Conservation (phyloP, 2,329 filamentous ascomycete species). For the Lomentospora prolificans region DNA sequence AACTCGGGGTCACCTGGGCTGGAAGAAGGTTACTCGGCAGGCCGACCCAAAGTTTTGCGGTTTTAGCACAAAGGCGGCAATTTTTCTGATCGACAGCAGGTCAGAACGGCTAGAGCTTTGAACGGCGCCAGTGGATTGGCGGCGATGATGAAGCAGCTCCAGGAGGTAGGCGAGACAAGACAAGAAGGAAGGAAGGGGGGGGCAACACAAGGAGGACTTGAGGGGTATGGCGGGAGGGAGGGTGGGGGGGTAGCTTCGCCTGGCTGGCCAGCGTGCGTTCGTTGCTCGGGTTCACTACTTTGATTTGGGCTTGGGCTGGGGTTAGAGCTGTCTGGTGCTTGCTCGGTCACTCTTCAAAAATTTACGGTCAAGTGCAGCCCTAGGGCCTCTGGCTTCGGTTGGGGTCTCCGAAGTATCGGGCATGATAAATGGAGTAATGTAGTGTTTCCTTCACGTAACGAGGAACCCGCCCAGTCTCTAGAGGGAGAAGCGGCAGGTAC, state of each 20-base stretch:
- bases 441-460: background rate
- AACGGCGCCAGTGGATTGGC: background rate
- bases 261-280: background rate
- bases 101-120: background rate
- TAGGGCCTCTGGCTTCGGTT: background rate
- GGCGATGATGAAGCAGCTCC: slow-evolving; percentile 4
- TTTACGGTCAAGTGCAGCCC: background rate
- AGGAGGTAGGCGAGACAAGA: background rate
- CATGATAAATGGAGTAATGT: background rate
- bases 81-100: background rate
- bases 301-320: no score
- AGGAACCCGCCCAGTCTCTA: background rate
- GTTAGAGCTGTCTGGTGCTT: background rate
- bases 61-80: slow-evolving; percentile 3
- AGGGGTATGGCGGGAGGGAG: background rate
- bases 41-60: background rate
- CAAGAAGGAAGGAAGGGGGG: background rate
- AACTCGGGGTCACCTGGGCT: background rate
- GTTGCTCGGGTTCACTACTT: no score
- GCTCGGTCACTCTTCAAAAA: background rate
- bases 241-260: background rate
- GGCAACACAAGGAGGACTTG: background rate
- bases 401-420: background rate
- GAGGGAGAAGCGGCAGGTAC: no score
- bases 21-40: background rate